Base-by-base conservation (phyloP, 192 early-diverging fungal species). In the Linnemannia schmuckeri region DNA sequence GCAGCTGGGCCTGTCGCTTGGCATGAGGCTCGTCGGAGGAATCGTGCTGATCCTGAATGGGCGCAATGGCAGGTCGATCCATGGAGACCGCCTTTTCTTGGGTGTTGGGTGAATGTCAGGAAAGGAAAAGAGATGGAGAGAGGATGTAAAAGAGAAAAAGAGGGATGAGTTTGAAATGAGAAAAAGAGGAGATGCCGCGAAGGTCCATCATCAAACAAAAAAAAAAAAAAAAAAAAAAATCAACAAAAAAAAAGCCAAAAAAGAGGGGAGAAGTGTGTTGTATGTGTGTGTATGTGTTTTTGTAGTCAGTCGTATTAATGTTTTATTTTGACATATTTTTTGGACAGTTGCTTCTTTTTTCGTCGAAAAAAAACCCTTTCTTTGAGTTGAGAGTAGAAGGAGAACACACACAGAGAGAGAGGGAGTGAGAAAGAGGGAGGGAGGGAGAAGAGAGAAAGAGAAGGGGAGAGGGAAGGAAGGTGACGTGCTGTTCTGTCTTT, bases 41-140 rank as follows among this genome's bases (percentile, higher is more conserved):
- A 66, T 66, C 30, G 61, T 27, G 30, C 61, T 66, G 61, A 66
- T 66, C 61, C 30, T 66, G 61, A 66, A 66, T 66, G 61, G 61
- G 61, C 61, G 24, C 30, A 66, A 66, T 66, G 61, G 30, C 30
- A 66, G 61, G 61, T 66, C 61, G 61, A 66, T 66, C 61, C 61
- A 66, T 66, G 61, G 49, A 66, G 61, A 66, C 61, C 61, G 61
- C 61, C 61, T 66, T 66, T 61, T 61, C 27, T 30, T 27, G 8
- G 27, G 61, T 33, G 61, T 2, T 13, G 61, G 18, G 20, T 52
- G 17, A 52, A 66, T 66, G 61, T 66, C 61, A 13, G 10, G 33
- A 63, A 66, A 33, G 61, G 0, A 12, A 66, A 66, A 30, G 61
- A 13, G 27, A 15, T 66, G 27, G n/a, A 27, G 61, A 66, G 27